Evolutionary conservation across 2,329 filamentous ascomycete species (phyloP), one percentile per base, ranked within the genome.

Genomic region (Aspergillus sp.): DNA sequence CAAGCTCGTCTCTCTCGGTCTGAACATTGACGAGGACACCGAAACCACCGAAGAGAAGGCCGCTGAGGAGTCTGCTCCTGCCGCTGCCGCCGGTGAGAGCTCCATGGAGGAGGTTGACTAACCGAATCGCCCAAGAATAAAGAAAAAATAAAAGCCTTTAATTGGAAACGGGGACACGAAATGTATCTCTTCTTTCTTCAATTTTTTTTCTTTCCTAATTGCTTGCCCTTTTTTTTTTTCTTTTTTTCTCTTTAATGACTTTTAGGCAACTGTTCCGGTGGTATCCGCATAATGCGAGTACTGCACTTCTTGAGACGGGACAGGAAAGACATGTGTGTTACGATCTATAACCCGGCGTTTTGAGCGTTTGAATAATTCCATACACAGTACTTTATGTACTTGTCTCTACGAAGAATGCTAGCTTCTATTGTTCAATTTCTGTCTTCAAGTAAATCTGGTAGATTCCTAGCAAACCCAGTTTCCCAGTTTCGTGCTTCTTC

Each of bases 51-150:
- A 79, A 52, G 74, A 75, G 48, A 77, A 77, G 52, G 68, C 68
- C 47, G 68, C 71, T 37, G 80, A 81, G 48, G 79, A 76, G 55
- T 73, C 83, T 49, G 77, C 82, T 49, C 75, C 84, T 51, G 80
- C 78, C 47, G 81, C 79, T 62, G 78, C 78, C 49, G 76, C 85
- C 57, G 86, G 85, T 62, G 90, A 95, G 83, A 94, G 86, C 78
- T 85, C 90, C 72, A 98, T 98, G 93, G 93, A 98, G 84, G 93
- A 98, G 84, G 93, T 98, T 71, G 93, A 98, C 82, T 98, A 95
- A 65, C 75, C 54, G 46, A 35, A 10, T 44, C 7, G n/a, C 17
- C 30, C n/a, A 37, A 39, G 35, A 42, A 20, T 22, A 25, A 25
- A 9, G 25, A 43, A 25, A 42, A 25, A 42, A 7, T 13, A 43